These are phyloP conservation scores for Hordeum pubiflorum DNA, from an alignment of 202 grass and related monocot genomes.

Conservation along the genomic window DNA sequence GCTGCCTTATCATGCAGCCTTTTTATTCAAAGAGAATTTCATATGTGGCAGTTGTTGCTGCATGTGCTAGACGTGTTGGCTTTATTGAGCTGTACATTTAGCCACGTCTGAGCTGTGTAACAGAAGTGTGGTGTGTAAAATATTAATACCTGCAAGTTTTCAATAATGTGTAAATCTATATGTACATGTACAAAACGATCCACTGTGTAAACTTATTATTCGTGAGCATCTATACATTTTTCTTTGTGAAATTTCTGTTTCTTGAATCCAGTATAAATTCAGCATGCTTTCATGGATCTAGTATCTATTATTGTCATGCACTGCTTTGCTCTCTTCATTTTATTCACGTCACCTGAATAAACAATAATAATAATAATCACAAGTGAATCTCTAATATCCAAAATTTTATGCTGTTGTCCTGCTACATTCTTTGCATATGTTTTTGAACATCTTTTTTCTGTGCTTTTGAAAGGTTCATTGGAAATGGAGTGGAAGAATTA, in stretches of 20 bases:
- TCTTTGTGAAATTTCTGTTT: not conserved
- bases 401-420: not conserved
- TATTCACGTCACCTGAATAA: slow-evolving; percentile 10
- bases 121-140: not conserved
- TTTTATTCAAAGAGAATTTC: not conserved
- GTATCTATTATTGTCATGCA: not conserved
- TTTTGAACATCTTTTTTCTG: slow-evolving; percentile 17
- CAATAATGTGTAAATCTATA: not conserved
- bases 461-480: slow-evolving; percentile 66
- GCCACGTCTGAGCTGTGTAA: not conserved
- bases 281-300: not conserved
- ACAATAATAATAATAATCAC: not conserved
- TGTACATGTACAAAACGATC: not conserved
- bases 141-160: not conserved
- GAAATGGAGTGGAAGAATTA: slow-evolving; percentile 97
- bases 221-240: not conserved
- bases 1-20: not conserved
- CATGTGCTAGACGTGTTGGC: slow-evolving; percentile 1
- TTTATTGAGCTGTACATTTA: not conserved
- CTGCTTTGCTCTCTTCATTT: slow-evolving; percentile 11
- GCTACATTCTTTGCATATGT: not conserved
- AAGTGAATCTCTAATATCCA: not conserved
- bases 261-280: slow-evolving; percentile 1
- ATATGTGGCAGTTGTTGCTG: not conserved
- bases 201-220: not conserved